Percentiles rank a stretch among this genome's conserved stretches.
These are phyloP conservation scores for Calonectria pseudoreteaudii DNA, from an alignment of 2,329 filamentous ascomycete species.

Conservation along the genomic window DNA sequence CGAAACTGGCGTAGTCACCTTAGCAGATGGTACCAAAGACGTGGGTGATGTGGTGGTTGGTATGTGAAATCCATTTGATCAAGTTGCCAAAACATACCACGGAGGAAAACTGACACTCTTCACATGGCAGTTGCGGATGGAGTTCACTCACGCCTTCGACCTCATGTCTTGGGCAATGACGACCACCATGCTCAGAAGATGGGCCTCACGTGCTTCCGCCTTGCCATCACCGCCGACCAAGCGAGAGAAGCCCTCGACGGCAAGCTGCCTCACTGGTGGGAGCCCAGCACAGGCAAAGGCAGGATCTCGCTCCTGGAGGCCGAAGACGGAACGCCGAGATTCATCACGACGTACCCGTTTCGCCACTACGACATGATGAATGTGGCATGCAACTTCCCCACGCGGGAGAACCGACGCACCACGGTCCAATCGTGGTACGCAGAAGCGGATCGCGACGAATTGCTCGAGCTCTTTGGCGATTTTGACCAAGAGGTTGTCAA, in stretches of 20 bases:
- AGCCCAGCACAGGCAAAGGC: conserved; percentile 3
- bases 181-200: conserved; percentile 8
- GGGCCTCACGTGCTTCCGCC: conserved; percentile 19
- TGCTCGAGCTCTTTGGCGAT: conserved; percentile 15
- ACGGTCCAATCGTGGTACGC: conserved; percentile 10
- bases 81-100: no score
- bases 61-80: no score
- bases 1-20: background rate
- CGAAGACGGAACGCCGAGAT: conserved; percentile 13
- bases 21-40: conserved; percentile 5
- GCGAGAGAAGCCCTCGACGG: background rate
- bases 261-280: conserved; percentile 16
- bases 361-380: conserved; percentile 18
- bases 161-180: conserved; percentile 3
- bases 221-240: conserved; percentile 3
- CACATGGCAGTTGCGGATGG: background rate
- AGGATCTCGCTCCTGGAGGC: conserved; percentile 14
- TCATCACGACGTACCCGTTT: conserved; percentile 14
- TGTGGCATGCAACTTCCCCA: conserved; percentile 16
- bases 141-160: conserved; percentile 6
- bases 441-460: conserved; percentile 9
- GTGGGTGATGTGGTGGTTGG: conserved; percentile 11
- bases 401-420: conserved; percentile 5
- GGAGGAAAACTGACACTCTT: background rate
- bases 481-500: conserved; percentile 9